Evolutionary conservation across 2,329 filamentous ascomycete genomes (phyloP).

Genomic region (Colletotrichum musae): DNA sequence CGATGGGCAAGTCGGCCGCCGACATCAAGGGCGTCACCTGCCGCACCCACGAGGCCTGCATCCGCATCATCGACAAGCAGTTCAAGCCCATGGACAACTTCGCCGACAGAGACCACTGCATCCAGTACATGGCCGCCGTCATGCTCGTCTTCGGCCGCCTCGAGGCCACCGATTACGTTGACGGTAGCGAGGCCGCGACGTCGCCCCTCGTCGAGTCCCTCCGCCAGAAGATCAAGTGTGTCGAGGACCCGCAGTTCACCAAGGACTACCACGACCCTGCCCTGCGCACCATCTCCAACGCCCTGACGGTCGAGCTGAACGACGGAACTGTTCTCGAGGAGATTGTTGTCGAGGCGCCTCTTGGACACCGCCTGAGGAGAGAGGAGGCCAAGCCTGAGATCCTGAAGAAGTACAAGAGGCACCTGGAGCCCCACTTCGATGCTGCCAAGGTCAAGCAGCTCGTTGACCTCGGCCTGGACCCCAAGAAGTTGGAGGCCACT

Average conservation of each 20-base stretch:
- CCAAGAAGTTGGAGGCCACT: slow-evolving; percentile 81
- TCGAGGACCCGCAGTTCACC: slow-evolving; percentile 96
- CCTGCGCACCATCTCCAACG: slow-evolving; percentile 97
- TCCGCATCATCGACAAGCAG: slow-evolving; percentile 99
- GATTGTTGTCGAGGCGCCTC: slow-evolving; percentile 91
- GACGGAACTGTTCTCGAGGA: slow-evolving; percentile 94
- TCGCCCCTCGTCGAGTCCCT: slow-evolving; percentile 92
- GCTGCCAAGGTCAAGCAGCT: slow-evolving; percentile 85
- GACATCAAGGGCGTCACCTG: slow-evolving; percentile 95
- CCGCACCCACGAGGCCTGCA: slow-evolving; percentile 97
- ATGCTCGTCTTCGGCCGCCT: slow-evolving; percentile 98
- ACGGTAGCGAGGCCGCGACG: slow-evolving; percentile 92
- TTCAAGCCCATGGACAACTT: slow-evolving; percentile 99
- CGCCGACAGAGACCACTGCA: slow-evolving; percentile 98
- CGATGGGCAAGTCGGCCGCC: slow-evolving; percentile 88
- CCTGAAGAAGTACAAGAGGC: slow-evolving; percentile 93
- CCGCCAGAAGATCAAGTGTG: slow-evolving; percentile 93
- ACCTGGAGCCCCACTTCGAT: slow-evolving; percentile 87
- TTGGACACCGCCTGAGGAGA: slow-evolving; percentile 90
- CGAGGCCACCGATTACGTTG: slow-evolving; percentile 92
- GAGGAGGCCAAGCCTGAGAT: slow-evolving; percentile 99
- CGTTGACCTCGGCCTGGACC: slow-evolving; percentile 83
- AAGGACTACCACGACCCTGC: slow-evolving; percentile 94
- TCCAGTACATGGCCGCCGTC: slow-evolving; percentile 98
- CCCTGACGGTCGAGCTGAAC: slow-evolving; percentile 92